Conservation (phyloP, 2,329 filamentous ascomycete genomes). For the Aspergillus versicolor region DNA sequence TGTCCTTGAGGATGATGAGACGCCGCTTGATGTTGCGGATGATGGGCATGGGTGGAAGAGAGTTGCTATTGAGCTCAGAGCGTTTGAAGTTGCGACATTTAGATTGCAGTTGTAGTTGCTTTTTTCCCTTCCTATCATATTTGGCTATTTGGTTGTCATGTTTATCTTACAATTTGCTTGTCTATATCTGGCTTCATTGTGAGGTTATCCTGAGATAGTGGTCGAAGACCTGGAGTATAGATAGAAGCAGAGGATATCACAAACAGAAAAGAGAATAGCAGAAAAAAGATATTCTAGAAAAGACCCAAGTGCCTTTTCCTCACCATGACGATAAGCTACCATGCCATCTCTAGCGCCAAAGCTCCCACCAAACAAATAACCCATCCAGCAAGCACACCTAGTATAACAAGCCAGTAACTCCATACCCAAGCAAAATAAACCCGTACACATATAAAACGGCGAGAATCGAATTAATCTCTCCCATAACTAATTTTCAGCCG, state of each 20-base stretch:
- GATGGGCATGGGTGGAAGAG: conserved; percentile 29
- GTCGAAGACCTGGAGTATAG: background rate
- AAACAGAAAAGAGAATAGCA: background rate
- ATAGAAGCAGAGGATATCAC: background rate
- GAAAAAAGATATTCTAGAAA: background rate
- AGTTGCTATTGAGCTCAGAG: conserved; percentile 65
- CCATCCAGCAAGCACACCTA: background rate
- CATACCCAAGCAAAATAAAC: background rate
- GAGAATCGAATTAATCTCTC: conserved; percentile 32
- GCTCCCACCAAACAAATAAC: background rate
- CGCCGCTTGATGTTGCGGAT: conserved; percentile 57
- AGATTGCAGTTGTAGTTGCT: conserved; percentile 57
- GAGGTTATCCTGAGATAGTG: background rate
- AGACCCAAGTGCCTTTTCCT: background rate
- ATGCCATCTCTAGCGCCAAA: background rate
- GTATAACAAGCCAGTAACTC: background rate
- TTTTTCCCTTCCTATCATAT: background rate
- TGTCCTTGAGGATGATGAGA: conserved; percentile 80
- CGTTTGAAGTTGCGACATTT: conserved; percentile 85
- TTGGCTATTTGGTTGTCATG: background rate
- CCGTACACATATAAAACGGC: background rate
- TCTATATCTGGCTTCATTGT: background rate
- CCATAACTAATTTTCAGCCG: conserved; percentile 48
- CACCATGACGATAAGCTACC: background rate
- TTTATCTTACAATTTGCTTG: background rate